phyloP scores from a whole-genome alignment of 176 grass and related monocot species.

The Panicum miliaceum region DNA sequence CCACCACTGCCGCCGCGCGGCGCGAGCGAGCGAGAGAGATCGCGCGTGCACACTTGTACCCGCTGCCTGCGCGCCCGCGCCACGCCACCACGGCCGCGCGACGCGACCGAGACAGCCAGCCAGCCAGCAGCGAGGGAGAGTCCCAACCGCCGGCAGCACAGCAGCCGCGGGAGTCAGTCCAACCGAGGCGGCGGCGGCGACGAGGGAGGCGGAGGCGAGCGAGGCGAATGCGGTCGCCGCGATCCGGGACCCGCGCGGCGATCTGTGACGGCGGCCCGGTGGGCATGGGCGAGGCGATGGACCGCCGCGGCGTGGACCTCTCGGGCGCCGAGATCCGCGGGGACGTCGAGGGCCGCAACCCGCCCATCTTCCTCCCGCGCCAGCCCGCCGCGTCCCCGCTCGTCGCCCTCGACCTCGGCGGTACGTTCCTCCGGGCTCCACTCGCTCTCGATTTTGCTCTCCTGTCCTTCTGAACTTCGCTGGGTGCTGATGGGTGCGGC shows the following conservation, averaged over 20 bases:
- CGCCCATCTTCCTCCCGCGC: constrained; percentile 81
- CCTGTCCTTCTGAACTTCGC: neutral
- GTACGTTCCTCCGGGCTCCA: neutral
- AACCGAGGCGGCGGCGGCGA: neutral
- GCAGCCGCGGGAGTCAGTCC: neutral
- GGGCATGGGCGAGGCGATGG: constrained; percentile 2
- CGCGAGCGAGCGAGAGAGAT: too few species aligned
- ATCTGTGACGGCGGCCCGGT: neutral
- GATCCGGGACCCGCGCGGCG: neutral
- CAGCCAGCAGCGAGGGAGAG: neutral
- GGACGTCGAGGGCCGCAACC: constrained; percentile 51
- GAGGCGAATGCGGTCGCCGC: constrained; percentile 35
- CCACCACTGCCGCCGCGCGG: too few species aligned
- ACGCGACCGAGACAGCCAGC: neutral
- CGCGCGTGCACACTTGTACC: too few species aligned
- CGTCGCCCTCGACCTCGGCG: constrained; percentile 90
- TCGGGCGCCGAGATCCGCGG: constrained; percentile 82
- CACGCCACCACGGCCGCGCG: neutral
- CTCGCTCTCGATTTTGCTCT: neutral
- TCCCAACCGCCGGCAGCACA: neutral
- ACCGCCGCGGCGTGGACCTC: constrained; percentile 45
- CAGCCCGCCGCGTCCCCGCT: constrained; percentile 66
- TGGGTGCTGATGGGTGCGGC: neutral
- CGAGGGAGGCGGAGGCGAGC: neutral
- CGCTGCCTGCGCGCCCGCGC: too few species aligned